Base-by-base conservation (phyloP, 441 rosid species). In the Dalechampia spathulata region DNA sequence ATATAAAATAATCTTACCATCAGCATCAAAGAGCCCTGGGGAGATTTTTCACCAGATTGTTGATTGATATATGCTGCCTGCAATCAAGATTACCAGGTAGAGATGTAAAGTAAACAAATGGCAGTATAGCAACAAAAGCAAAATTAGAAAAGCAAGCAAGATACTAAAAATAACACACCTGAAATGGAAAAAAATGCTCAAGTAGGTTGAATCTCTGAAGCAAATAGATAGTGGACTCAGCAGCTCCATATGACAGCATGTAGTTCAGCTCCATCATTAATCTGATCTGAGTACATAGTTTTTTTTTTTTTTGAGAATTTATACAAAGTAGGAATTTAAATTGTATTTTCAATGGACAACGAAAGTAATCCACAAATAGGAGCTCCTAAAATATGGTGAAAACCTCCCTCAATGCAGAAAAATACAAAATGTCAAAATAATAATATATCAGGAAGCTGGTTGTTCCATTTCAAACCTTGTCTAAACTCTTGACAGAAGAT, bases 171-270 rank as follows among this genome's bases (percentile, higher is more conserved):
- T 25, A 52, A 60, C 70, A 30, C 60, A 90, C 99, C 69, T 93
- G 97, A 69, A 85, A 78, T 19, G 99, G 97, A 63, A 94, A 81
- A 42, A 94, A 72, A 45, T 78, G 45, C 57, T 81, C 77, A 61
- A 94, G 86, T 52, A 94, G 82, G 65, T 80, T 75, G 78, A 78
- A 83, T 77, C 79, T 87, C 75, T 53, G 81, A 52, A 94, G 96
- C 80, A 94, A 80, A 61, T 61, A 61, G 60, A 94, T 74, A 50
- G 99, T 83, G 49, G 84, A 74, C 57, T 64, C 78, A 54, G 97
- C 93, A 75, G 97, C 94, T 75, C 99, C 97, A 76, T 90, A 94
- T 5, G 90, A 79, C 49, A 90, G 72, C 96, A 94, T 86, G 78
- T 87, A 85, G 76, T 94, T 84, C 58, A 90, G 17, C 64, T 94